phyloP scores from a whole-genome alignment of 331 rosid genomes.

The Telfairia occidentalis region DNA sequence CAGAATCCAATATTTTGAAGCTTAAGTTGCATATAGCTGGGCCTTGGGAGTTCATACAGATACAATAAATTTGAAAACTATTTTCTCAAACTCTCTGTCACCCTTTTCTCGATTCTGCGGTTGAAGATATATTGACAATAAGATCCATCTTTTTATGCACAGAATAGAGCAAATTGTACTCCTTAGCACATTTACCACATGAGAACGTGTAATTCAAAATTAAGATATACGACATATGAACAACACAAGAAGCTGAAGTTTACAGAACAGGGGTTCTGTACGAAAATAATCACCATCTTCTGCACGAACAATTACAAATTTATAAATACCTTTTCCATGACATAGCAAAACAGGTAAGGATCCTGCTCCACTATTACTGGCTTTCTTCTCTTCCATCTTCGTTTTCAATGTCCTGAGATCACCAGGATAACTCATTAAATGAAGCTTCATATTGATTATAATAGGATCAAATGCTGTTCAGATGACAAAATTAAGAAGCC shows the following conservation, averaged over 20 bases:
- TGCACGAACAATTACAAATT: neutral
- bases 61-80: neutral
- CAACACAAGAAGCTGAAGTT: neutral
- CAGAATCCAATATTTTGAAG: slow-evolving; percentile 2
- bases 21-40: neutral
- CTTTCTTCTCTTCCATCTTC: slow-evolving; percentile 54
- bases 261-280: neutral
- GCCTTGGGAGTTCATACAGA: neutral
- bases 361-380: slow-evolving; percentile 49
- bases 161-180: neutral
- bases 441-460: neutral
- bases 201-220: too few relatives aligned
- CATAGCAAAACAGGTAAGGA: slow-evolving; percentile 83
- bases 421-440: slow-evolving; percentile 18
- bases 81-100: neutral
- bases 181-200: neutral
- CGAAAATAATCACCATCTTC: neutral
- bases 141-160: neutral
- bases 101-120: neutral
- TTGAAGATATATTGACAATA: neutral
- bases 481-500: slow-evolving; percentile 19
- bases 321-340: slow-evolving; percentile 80
- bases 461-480: neutral
- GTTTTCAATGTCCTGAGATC: slow-evolving; percentile 49
- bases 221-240: neutral